Conservation (phyloP, 495 filamentous ascomycete genomes). For the Lepraria neglecta region DNA sequence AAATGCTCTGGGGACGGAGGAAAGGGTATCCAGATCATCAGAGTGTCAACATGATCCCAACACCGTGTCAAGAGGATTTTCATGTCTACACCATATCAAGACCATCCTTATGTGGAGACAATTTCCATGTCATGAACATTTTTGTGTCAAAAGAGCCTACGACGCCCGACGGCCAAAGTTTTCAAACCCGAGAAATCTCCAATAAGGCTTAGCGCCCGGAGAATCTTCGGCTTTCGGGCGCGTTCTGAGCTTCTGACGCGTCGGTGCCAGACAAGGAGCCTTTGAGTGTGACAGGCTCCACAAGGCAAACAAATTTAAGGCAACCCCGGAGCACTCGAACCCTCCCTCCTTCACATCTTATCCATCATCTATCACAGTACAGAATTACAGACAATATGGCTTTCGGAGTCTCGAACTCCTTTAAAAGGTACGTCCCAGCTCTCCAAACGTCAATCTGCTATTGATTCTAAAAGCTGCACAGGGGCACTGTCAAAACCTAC, state of each 20-base stretch:
- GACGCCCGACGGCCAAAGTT: background rate
- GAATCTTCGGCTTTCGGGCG: conserved; percentile 7
- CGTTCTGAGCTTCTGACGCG: conserved; percentile 9
- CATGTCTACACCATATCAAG: too few relatives aligned
- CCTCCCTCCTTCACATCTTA: background rate
- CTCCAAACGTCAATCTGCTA: background rate
- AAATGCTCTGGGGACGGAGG: too few relatives aligned
- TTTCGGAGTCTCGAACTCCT: conserved; percentile 54
- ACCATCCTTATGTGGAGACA: too few relatives aligned
- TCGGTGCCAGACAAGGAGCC: conserved; percentile 6
- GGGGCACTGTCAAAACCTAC: conserved; percentile 29
- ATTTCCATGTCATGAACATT: too few relatives aligned
- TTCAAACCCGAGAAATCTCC: conserved; percentile 7
- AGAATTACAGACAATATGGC: conserved; percentile 41
- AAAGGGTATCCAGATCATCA: too few relatives aligned
- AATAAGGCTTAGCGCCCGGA: conserved; percentile 3
- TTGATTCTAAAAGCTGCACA: background rate
- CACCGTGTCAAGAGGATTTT: too few relatives aligned
- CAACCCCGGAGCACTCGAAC: conserved; percentile 4
- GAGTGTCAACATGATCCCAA: too few relatives aligned
- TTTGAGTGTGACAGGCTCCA: background rate
- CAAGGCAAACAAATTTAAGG: conserved; percentile 15
- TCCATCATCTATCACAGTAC: background rate
- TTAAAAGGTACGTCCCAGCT: conserved; percentile 42
- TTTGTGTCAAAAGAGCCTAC: too few relatives aligned